These are phyloP conservation scores for Albugo candida DNA, from an alignment of 352 stramenopile species.

Conservation along the genomic window DNA sequence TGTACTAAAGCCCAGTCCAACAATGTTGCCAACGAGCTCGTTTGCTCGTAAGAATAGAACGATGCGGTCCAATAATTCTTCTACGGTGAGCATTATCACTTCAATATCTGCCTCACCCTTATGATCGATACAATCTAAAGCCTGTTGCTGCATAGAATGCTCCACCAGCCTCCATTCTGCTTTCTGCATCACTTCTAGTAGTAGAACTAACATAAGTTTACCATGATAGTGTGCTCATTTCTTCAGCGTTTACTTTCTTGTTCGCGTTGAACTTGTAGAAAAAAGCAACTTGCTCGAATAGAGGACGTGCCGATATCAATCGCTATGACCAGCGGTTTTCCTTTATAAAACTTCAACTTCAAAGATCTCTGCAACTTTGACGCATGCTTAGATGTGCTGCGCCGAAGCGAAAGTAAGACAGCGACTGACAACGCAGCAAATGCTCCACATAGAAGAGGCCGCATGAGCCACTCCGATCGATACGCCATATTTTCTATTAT, in stretches of 20 bases:
- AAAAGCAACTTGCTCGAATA: constrained; percentile 79
- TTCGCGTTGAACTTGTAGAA: constrained; percentile 13
- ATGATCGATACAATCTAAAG: constrained; percentile 20
- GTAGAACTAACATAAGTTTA: too few relatives aligned
- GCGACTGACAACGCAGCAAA: too few relatives aligned
- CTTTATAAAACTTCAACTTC: constrained; percentile 21
- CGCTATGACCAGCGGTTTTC: constrained; percentile 37
- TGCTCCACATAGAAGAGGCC: too few relatives aligned
- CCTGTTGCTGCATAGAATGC: constrained; percentile 44
- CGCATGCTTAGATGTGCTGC: too few relatives aligned
- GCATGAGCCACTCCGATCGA: too few relatives aligned
- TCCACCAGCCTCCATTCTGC: constrained; percentile 37
- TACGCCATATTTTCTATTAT: too few relatives aligned
- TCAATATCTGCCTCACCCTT: constrained; percentile 35
- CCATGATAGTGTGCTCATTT: background rate
- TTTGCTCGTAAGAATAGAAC: constrained; percentile 27
- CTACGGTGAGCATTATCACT: constrained; percentile 23
- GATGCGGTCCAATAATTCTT: constrained; percentile 24
- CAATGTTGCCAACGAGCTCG: constrained; percentile 22
- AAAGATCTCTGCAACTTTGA: too few relatives aligned
- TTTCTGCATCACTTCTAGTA: too few relatives aligned
- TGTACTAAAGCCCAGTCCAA: constrained; percentile 79
- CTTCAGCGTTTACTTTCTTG: background rate
- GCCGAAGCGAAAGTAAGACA: too few relatives aligned
- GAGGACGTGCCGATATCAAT: constrained; percentile 88